These are phyloP conservation scores for Xylariaceae sp. DNA, from an alignment of 2,329 filamentous ascomycete species.

Conservation along the genomic window DNA sequence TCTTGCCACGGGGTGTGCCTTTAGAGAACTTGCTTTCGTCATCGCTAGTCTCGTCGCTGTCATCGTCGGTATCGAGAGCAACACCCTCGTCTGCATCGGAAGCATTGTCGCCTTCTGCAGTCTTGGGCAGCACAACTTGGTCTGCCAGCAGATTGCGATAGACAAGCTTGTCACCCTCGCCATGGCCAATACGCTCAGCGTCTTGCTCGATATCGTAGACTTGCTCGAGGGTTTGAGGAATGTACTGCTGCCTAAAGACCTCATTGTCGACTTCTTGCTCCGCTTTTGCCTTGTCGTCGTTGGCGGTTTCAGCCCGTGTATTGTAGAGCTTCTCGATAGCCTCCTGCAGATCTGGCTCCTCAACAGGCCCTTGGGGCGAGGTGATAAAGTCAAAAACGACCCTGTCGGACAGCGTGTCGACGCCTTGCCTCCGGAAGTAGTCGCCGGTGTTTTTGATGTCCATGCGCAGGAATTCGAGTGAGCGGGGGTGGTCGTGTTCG, in stretches of 20 bases:
- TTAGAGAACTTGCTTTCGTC: constrained; percentile 59
- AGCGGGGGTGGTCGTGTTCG: constrained; percentile 91
- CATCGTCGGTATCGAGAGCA: constrained; percentile 40
- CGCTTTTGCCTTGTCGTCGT: constrained; percentile 48
- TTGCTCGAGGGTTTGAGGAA: constrained; percentile 91
- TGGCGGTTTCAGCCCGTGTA: constrained; percentile 45
- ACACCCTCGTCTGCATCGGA: constrained; percentile 44
- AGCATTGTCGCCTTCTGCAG: constrained; percentile 27
- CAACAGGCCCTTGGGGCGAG: constrained; percentile 52
- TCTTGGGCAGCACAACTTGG: constrained; percentile 46
- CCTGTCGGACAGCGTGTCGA: constrained; percentile 75
- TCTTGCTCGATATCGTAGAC: constrained; percentile 96
- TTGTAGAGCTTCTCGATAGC: constrained; percentile 66
- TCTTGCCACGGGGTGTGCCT: constrained; percentile 70
- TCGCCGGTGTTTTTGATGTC: constrained; percentile 96
- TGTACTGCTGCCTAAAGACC: constrained; percentile 94
- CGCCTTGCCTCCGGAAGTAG: constrained; percentile 84
- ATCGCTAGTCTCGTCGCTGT: constrained; percentile 35
- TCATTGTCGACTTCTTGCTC: constrained; percentile 77
- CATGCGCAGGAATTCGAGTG: constrained; percentile 92
- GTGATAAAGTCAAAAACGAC: constrained; percentile 83
- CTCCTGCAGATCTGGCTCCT: constrained; percentile 57
- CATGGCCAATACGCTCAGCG: constrained; percentile 69
- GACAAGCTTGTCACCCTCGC: constrained; percentile 71
- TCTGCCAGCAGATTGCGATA: constrained; percentile 82